Base-by-base conservation (phyloP, 192 early-diverging fungal genomes). In the Piromyces finnis region DNA sequence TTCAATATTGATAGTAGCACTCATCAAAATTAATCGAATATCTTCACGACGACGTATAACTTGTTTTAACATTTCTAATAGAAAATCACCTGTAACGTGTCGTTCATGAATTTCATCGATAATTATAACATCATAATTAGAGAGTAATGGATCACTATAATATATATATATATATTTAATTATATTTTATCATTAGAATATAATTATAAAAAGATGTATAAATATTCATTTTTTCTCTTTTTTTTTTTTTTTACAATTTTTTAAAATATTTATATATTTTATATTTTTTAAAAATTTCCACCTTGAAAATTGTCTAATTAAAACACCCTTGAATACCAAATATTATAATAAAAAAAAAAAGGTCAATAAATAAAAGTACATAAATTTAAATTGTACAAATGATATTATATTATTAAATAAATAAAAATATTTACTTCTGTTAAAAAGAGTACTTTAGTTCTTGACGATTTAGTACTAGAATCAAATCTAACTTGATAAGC, bases 61-160 rank as follows among this genome's bases (percentile, higher is more conserved):
- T 51, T 51, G 41, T 13, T 51, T 51, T 6, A 51, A 51, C 41
- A 51, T 51, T 22, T 51, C 41, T 22, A 51, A 51, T 22, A 51
- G 41, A 51, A 51, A 51, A 51, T 51, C 41, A 51, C 41, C 41
- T 51, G 41, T 51, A 22, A 51, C 41, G 68, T 87, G 86, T 14
- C 86, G 85, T 85, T 97, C 95, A 81, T 97, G 95, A 7, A 97
- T 94, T 81, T 96, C 95, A 79, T 96, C 95, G 27, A 95, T 92
- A 32, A 96, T 89, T 35, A 96, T 89, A 14, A 93, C 89, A 78
- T 93, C 88, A 78, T 94, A 93, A 30, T 79, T 82, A 4, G 88
- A 87, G 1, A 94, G 83, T 14, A 81, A 84, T 5, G 86, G 87
- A 82, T 94, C 91, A 16, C 84, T 82, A 7, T 7, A 35, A 7